These are phyloP conservation scores for Santalum album DNA, from an alignment of 164 flowering plant species.

Conservation along the genomic window DNA sequence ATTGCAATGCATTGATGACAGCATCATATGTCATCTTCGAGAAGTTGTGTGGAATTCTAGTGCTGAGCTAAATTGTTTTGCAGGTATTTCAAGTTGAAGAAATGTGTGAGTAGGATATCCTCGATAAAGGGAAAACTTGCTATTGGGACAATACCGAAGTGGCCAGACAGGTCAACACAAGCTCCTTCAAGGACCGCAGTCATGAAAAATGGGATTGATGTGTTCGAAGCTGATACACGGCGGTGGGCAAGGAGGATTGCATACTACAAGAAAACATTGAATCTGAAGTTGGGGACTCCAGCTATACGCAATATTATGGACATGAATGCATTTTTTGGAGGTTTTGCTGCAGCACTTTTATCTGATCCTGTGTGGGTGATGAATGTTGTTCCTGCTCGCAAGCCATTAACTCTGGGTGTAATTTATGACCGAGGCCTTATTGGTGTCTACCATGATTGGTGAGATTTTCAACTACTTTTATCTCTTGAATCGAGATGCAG, in stretches of 20 bases:
- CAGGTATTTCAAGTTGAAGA: constrained; percentile 82
- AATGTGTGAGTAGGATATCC: constrained; percentile 59
- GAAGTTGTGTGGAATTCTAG: neutral
- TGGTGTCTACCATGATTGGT: constrained; percentile 97
- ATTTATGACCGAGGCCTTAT: constrained; percentile 93
- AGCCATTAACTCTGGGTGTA: constrained; percentile 64
- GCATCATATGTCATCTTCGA: neutral
- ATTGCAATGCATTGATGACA: no score
- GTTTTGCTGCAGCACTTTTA: constrained; percentile 81
- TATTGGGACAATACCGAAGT: constrained; percentile 66
- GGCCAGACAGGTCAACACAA: constrained; percentile 77
- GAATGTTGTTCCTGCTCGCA: constrained; percentile 89
- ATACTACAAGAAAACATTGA: constrained; percentile 72
- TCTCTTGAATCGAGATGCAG: neutral
- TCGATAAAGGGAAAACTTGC: constrained; percentile 56
- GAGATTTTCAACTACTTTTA: constrained; percentile 15
- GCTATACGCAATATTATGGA: constrained; percentile 91
- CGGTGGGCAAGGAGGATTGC: constrained; percentile 82
- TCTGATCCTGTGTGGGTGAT: constrained; percentile 97
- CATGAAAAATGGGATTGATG: constrained; percentile 69
- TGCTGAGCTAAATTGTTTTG: constrained; percentile 8
- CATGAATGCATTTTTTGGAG: constrained; percentile 96
- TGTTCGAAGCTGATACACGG: constrained; percentile 82
- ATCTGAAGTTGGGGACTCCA: constrained; percentile 75
- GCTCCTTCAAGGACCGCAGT: constrained; percentile 62